A percentile compares a stretch with the other conserved stretches of the same genome.
phyloP scores from a whole-genome alignment of 441 rosid genomes.

The Jatropha multifida region DNA sequence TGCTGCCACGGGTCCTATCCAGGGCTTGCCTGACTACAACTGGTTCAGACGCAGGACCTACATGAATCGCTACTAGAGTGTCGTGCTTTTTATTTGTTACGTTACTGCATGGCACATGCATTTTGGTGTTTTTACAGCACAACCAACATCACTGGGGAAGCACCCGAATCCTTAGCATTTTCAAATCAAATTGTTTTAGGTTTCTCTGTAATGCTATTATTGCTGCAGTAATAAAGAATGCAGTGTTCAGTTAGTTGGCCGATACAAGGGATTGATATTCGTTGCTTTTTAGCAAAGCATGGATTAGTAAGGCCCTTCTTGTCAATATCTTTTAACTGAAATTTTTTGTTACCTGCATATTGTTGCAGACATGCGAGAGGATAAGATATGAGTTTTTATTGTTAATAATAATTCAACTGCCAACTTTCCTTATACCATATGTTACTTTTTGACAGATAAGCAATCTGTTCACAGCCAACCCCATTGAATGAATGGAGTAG shows the following conservation, averaged over 20 bases:
- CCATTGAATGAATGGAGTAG: not conserved
- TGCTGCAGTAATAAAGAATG: slow-evolving; percentile 33
- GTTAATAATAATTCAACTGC: not conserved
- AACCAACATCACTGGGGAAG: slow-evolving; percentile 12
- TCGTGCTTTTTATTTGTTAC: not conserved
- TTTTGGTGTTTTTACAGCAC: slow-evolving; percentile 27
- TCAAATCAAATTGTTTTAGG: slow-evolving; percentile 20
- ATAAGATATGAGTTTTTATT: not conserved
- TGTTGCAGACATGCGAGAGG: not conserved
- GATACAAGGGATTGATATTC: not conserved
- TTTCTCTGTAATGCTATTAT: slow-evolving; percentile 25
- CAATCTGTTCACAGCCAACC: not conserved
- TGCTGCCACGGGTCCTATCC: slow-evolving; percentile 96
- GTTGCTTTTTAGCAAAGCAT: slow-evolving; percentile 4
- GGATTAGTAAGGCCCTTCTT: not conserved
- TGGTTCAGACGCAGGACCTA: slow-evolving; percentile 99
- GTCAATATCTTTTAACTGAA: not conserved
- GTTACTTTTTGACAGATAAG: not conserved
- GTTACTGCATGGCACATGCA: slow-evolving; percentile 15
- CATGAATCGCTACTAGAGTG: slow-evolving; percentile 81
- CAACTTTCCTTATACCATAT: not conserved
- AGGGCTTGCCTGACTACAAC: slow-evolving; percentile 86
- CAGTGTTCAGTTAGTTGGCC: slow-evolving; percentile 22
- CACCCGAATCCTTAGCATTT: slow-evolving; percentile 18
- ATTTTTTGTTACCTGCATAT: not conserved